Base-by-base conservation (phyloP, 2,329 filamentous ascomycete genomes). In the Trichophyton benhamiae region DNA sequence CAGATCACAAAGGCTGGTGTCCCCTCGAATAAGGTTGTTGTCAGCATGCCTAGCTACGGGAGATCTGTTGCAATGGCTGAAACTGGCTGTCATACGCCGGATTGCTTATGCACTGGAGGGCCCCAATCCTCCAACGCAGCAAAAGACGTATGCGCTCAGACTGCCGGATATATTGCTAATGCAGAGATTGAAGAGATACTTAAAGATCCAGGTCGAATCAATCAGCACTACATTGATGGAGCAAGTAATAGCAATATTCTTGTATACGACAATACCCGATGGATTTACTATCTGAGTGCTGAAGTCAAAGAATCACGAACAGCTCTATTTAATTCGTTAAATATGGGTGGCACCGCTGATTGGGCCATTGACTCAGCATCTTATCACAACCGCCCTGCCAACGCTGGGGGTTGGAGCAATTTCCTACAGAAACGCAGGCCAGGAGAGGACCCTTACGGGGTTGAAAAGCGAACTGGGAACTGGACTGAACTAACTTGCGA, bases 1-100 rank as follows among this genome's bases (percentile, higher is more conserved):
- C 42, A 46, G 42, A 20, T 72, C 55, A 71, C 69, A 6, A 76
- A 77, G 63, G 73, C 75, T 0, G 74, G 73, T 3, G 74, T 76
- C 0, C 65, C 69, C 1, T 59, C 66, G 0, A 66, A 68, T 41
- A 72, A 72, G 62, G 46, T 76, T 44, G 36, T 71, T 11, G 69
- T 74, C 2, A 74, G 75, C 3, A 60, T 73, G 1, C 49, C 67
- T 6, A 74, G 70, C 63, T 76, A 76, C 62, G 75, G 72, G 0
- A 66, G 73, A 0, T 67, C 64, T 0, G 76, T 75, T 63, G 42
- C 66, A 15, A 75, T 77, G 73, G 64, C 67, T 6, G 17, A 62
- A 17, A 55, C 62, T 5, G 64, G 66, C 22, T 75, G 73, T 60
- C 42, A 46, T 17, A 63, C 52, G 20, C 65, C 63, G 62, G 48